phyloP scores from a whole-genome alignment of 1,284 basidiomycete species.

The Microbotryum saponariae region DNA sequence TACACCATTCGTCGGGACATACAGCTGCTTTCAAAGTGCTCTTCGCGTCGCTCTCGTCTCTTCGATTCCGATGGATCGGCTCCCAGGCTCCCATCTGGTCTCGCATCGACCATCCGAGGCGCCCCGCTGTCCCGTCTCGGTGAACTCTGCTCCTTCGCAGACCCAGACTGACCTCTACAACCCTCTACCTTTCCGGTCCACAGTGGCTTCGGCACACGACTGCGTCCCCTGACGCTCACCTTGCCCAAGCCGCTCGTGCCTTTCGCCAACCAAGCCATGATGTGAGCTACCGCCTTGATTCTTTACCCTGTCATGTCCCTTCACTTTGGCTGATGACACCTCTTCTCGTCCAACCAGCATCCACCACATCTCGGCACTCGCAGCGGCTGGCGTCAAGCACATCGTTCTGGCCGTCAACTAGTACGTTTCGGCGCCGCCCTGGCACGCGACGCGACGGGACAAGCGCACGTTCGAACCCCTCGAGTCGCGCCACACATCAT shows the following conservation, averaged over 20 bases:
- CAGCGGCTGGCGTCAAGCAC: conserved; percentile 47
- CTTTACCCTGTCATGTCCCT: neutral
- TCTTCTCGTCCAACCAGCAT: neutral
- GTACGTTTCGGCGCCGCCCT: neutral
- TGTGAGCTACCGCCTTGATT: neutral
- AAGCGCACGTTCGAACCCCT: too few relatives aligned
- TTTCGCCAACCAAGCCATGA: conserved; percentile 47
- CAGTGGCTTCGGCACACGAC: conserved; percentile 46
- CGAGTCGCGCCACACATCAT: too few relatives aligned
- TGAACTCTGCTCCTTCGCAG: neutral
- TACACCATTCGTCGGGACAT: too few relatives aligned
- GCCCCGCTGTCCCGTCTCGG: neutral
- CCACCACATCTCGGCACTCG: neutral
- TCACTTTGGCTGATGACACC: neutral
- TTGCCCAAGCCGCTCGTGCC: conserved; percentile 48
- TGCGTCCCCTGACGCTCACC: conserved; percentile 47
- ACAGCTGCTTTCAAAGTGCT: too few relatives aligned
- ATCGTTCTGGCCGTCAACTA: conserved; percentile 50
- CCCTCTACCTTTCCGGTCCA: too few relatives aligned
- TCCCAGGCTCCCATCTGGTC: neutral
- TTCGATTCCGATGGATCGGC: neutral
- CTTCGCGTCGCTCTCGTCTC: neutral
- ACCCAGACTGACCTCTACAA: too few relatives aligned
- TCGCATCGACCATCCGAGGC: neutral
- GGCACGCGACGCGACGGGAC: too few relatives aligned